Evolutionary conservation across 2,329 filamentous ascomycete genomes (phyloP), one percentile per base, ranked within the genome.

Genomic region (Paecilomyces sp.): DNA sequence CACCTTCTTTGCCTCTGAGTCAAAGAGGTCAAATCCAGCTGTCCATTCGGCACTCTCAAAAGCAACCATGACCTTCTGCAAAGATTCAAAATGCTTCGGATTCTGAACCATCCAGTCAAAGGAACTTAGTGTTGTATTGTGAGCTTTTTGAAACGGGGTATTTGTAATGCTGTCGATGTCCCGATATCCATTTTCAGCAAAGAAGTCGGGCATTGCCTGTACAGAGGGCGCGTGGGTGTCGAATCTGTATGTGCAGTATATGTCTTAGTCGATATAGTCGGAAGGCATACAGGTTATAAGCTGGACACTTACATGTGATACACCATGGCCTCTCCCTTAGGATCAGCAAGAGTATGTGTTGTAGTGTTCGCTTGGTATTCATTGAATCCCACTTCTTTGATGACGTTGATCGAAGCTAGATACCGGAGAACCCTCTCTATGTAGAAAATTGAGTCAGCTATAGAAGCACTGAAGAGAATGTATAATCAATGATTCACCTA

Each of bases 91-190:
- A 13, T 65, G 64, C 55, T 68, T 62, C 4, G 72, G 70, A 9
- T 71, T 59, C 56, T 67, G 57, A 3, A 63, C 41, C 15, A 73
- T 63, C 64, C 69, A 73, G 15, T 68, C 63, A 54, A 72, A 73
- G n/a, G 61, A 58, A 15, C 51, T 55, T 3, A 72, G 65, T 1
- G 66, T 60, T 0, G 72, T 73, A 8, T 69, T 65, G 57, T 66
- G 65, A 2, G 67, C 68, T 57, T 68, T 71, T 56, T 70, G 71
- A 54, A 72, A 72, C 5, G 69, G 68, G 0, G 67, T 69, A 3
- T 69, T 62, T 11, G 56, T 65, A 33, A 61, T 65, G 34, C 58
- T 59, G 6, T 61, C 68, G 53, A 72, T 61, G 15, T 72, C 68
- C 57, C 65, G 61, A 36, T 72, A 73, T 2, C 64, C 64, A 2